Conservation (phyloP, 108 stramenopile genomes). For the Fragilaria crotonensis region DNA sequence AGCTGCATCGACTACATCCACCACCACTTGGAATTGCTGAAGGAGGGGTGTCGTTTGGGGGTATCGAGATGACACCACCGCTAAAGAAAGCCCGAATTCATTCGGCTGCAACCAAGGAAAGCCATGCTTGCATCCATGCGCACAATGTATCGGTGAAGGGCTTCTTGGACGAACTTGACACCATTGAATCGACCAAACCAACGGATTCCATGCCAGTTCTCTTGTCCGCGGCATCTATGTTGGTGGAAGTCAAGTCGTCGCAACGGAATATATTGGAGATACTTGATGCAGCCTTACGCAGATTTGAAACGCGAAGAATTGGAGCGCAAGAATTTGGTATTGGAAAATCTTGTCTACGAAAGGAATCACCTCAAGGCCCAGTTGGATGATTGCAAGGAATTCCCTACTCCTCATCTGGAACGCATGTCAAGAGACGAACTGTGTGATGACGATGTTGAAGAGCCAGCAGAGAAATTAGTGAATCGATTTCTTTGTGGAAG, state of each 20-base stretch:
- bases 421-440: conserved; percentile 1
- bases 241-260: conserved; percentile 21
- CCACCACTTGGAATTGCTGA: too few relatives aligned
- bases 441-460: background rate
- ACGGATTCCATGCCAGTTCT: background rate
- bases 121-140: too few relatives aligned
- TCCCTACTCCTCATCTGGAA: background rate
- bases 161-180: conserved; percentile 3
- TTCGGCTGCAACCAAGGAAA: too few relatives aligned
- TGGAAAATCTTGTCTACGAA: conserved; percentile 11
- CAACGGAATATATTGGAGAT: conserved; percentile 18
- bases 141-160: background rate
- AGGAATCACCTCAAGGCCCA: background rate
- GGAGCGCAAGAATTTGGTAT: conserved; percentile 3
- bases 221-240: conserved; percentile 5
- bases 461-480: background rate
- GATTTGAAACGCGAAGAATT: conserved; percentile 18
- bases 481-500: conserved; percentile 6
- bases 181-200: background rate
- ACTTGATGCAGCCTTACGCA: background rate
- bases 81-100: too few relatives aligned
- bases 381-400: background rate
- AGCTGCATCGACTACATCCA: too few relatives aligned
- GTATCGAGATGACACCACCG: too few relatives aligned
- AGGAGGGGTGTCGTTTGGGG: too few relatives aligned